Base-by-base conservation (phyloP, 2,329 filamentous ascomycete species). In the Penicillium janthinellum region DNA sequence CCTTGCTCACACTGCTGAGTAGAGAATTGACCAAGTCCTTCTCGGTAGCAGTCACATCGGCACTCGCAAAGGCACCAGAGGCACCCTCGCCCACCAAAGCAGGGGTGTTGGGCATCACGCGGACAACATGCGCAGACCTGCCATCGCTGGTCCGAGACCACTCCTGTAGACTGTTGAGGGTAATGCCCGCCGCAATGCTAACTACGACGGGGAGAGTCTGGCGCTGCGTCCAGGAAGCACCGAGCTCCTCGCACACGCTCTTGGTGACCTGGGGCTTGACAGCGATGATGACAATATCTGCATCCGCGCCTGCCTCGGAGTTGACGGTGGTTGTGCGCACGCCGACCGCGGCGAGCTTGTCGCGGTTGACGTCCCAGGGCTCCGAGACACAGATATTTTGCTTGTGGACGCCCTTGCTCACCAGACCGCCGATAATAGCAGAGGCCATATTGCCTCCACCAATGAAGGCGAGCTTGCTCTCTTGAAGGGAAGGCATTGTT, bases 361-460 rank as follows among this genome's bases (percentile, higher is more conserved):
- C 64, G 4, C 73, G 72, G 62, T 75, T 75, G 7, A 73, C 70
- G 25, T 74, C 73, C 71, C 71, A 75, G 1, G 73, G 73, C 61
- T 75, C 73, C 4, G 73, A 72, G 41, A 75, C 73, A 42, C 47
- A 64, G 71, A 75, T 73, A 65, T 75, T 73, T 35, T 62, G 60
- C 48, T 68, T 70, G 57, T 61, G 59, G 53, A 74, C 66, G 61
- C 67, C 70, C 20, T 71, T 70, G 56, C 44, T 63, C 17, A 72
- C 57, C 2, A 75, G 70, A 17, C 73, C 73, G 47, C 69, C 66
- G 52, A 75, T 74, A 31, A 75, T 74, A 56, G 73, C 73, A 34
- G 71, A 73, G 58, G 72, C 73, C 73, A 75, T 75, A 64, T 75
- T 75, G 60, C 73, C 73, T 28, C 73, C 73, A 59, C 73, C 73